Percentiles rank a stretch among this genome's conserved stretches.
Conservation (phyloP, 805 yeast species). For the Metschnikowia picachoensis region DNA sequence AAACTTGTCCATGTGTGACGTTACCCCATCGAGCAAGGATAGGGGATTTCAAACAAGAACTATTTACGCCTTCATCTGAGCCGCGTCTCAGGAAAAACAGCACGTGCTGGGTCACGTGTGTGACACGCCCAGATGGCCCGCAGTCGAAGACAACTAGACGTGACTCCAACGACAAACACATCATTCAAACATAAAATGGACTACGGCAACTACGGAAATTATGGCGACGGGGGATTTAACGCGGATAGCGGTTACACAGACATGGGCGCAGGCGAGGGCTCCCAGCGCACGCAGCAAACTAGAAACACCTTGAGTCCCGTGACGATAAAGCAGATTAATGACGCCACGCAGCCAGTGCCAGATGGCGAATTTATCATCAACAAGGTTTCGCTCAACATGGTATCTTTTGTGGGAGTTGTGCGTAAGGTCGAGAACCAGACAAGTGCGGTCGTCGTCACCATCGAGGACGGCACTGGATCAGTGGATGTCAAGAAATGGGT, state of each 20-base stretch:
- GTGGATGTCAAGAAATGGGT: conserved; percentile 65
- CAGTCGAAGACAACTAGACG: not conserved
- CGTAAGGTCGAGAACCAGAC: conserved; percentile 59
- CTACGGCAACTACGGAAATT: conserved; percentile 14
- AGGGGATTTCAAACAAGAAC: too few relatives aligned
- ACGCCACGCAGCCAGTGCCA: conserved; percentile 55
- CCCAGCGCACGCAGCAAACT: conserved; percentile 16
- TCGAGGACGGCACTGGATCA: conserved; percentile 74
- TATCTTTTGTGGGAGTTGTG: conserved; percentile 66
- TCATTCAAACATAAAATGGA: conserved; percentile 7
- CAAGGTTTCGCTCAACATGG: conserved; percentile 58
- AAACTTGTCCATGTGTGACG: not conserved
- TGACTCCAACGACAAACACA: too few relatives aligned
- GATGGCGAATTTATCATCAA: conserved; percentile 64
- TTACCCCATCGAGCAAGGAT: too few relatives aligned
- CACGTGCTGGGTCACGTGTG: conserved; percentile 10
- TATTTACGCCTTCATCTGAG: too few relatives aligned
- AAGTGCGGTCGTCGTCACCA: conserved; percentile 49
- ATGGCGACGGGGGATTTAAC: conserved; percentile 20
- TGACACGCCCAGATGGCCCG: conserved; percentile 7
- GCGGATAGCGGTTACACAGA: conserved; percentile 12
- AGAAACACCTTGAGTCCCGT: conserved; percentile 48
- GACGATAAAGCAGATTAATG: conserved; percentile 68
- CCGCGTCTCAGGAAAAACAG: too few relatives aligned
- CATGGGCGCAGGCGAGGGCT: conserved; percentile 7